phyloP scores from a whole-genome alignment of 2,329 filamentous ascomycete genomes.

The Fusarium protoensiforme region DNA sequence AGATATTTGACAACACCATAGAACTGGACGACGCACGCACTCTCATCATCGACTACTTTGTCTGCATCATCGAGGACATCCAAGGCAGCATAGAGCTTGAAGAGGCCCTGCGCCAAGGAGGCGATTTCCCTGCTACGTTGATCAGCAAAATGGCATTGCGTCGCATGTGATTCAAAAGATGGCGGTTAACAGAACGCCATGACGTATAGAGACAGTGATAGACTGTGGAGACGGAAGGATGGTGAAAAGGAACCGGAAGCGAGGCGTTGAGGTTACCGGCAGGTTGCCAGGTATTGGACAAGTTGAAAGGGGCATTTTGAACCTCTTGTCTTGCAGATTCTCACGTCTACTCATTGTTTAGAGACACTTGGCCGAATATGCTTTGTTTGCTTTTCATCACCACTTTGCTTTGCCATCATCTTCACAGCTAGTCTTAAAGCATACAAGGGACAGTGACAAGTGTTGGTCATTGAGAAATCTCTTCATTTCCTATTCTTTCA shows the following conservation, averaged over 20 bases:
- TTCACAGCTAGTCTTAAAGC: background rate
- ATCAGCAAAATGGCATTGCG: slow-evolving; percentile 24
- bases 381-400: background rate
- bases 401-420: background rate
- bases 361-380: background rate
- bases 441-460: background rate
- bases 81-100: slow-evolving; percentile 18
- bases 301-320: background rate
- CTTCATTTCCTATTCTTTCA: slow-evolving; percentile 42
- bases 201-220: background rate
- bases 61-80: slow-evolving; percentile 35
- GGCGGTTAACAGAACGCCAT: background rate
- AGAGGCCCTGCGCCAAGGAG: slow-evolving; percentile 18
- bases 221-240: background rate
- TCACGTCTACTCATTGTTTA: background rate
- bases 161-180: background rate
- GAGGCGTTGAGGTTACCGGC: slow-evolving; percentile 14
- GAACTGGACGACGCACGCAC: slow-evolving; percentile 32
- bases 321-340: background rate
- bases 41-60: slow-evolving; percentile 32
- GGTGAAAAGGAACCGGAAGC: background rate
- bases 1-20: slow-evolving; percentile 38
- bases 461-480: slow-evolving; percentile 30
- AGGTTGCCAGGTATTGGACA: background rate
- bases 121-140: slow-evolving; percentile 35